These are phyloP conservation scores for Clavulina sp. DNA, from an alignment of 768 basidiomycete genomes.

Conservation along the genomic window DNA sequence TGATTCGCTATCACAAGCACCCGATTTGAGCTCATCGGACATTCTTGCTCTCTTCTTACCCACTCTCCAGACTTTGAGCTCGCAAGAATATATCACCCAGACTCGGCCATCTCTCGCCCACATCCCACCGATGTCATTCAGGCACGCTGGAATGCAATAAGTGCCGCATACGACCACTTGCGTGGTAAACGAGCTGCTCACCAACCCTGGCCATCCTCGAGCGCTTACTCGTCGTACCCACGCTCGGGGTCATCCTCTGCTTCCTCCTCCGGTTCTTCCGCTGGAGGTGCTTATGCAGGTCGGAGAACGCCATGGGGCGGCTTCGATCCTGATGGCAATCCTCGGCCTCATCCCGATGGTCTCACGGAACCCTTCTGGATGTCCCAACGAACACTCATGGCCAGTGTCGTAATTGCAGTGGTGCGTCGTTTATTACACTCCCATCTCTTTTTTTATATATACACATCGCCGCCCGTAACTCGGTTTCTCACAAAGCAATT, in stretches of 20 bases:
- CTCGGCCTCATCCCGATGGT: conserved; percentile 3
- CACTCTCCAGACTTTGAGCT: conserved; percentile 49
- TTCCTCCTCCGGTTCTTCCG: not conserved
- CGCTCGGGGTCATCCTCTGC: not conserved
- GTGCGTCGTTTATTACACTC: no score
- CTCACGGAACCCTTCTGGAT: not conserved
- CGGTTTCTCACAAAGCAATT: not conserved
- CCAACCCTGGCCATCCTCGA: not conserved
- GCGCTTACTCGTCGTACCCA: not conserved
- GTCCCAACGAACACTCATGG: not conserved
- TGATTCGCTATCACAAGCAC: not conserved
- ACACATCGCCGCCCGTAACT: not conserved
- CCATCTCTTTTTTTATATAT: no score
- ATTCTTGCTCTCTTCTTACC: not conserved
- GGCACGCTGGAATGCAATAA: conserved; percentile 50
- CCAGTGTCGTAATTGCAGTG: not conserved
- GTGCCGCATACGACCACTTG: conserved; percentile 47
- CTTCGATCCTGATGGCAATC: conserved; percentile 6
- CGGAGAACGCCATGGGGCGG: conserved; percentile 8
- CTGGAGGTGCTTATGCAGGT: not conserved
- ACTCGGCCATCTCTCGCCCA: conserved; percentile 31
- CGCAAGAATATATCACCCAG: conserved; percentile 63
- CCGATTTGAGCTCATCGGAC: not conserved
- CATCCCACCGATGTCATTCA: conserved; percentile 35
- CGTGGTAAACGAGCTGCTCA: conserved; percentile 6